Evolutionary conservation across 2,329 filamentous ascomycete species (phyloP), one percentile per base, ranked within the genome.

Genomic region (Neoscytalidium dimidiatum): DNA sequence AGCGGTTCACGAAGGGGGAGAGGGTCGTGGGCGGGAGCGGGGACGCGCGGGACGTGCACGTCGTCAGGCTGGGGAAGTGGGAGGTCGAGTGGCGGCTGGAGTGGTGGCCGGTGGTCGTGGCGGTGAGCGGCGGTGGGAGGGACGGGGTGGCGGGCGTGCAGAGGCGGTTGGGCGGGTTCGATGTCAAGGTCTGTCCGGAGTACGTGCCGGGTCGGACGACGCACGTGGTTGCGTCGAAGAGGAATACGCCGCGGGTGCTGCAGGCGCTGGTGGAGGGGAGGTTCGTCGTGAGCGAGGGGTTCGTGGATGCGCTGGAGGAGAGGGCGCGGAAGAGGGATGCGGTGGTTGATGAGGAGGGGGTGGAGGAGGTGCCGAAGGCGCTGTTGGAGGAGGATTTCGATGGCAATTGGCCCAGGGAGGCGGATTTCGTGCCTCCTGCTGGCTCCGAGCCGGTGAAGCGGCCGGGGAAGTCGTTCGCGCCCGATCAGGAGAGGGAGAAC

Each of bases 221-320:
- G 0, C 94, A 98, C 76, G 90, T 96, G 11, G 88, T 98, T 35
- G 89, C 92, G 7, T 91, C 88, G 75, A 97, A 96, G 78, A 86
- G 95, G 53, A 99, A 98, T 75, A 94, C 92, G 0, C 86, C 94
- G 0, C 93, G 92, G 69, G 92, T 92, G 0, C 82, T 99, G 2
- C 92, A 96, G 73, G 94, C 92, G 1, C 82, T 99, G 9, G 89
- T 97, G 41, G 91, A 93, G 71, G 92, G 87, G 14, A 90, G 86
- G 75, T 87, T 88, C 69, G 89, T 98, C 46, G 92, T 98, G 11
- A 87, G 87, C 3, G 83, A 86, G 38, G 81, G 85, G 0, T 98
- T 91, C 69, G 82, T 97, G 14, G 87, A 93, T 67, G 90, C 90
- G 0, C 79, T 98, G 0, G 82, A 88, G 0, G 81, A 85, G 46